phyloP scores from a whole-genome alignment of 345 rosid species.

The Citrus maxima region DNA sequence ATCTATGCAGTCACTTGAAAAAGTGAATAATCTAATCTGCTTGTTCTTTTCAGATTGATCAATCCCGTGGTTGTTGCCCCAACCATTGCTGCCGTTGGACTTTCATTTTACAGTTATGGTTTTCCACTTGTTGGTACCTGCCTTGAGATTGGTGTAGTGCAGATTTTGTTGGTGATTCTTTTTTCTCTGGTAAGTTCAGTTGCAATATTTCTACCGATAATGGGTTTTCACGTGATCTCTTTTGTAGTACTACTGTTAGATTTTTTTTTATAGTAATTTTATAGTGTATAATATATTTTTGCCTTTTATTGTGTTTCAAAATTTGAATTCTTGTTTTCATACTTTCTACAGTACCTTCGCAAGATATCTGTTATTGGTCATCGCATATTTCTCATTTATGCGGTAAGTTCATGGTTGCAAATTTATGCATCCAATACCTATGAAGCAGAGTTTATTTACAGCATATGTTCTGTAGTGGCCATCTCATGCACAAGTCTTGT shows the following conservation, averaged over 20 bases:
- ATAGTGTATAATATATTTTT: not conserved
- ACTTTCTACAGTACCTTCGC: constrained; percentile 79
- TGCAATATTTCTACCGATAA: not conserved
- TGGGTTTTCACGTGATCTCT: not conserved
- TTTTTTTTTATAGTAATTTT: not conserved
- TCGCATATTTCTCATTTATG: constrained; percentile 88
- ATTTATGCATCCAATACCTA: not conserved
- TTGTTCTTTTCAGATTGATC: constrained; percentile 56
- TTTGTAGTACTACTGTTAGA: not conserved
- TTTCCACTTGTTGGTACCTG: constrained; percentile 90
- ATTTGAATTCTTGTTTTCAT: constrained; percentile 12
- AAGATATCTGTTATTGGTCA: constrained; percentile 90
- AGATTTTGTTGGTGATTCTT: constrained; percentile 73
- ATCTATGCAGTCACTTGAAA: not conserved
- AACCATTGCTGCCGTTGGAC: constrained; percentile 97
- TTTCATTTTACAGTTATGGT: constrained; percentile 91
- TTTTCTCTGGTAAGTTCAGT: constrained; percentile 86
- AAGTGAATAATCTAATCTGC: constrained; percentile 1
- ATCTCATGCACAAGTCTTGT: not conserved
- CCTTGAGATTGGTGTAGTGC: constrained; percentile 82
- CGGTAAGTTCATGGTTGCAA: constrained; percentile 45
- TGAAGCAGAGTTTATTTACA: not conserved
- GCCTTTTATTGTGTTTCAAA: not conserved
- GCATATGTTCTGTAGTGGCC: not conserved
- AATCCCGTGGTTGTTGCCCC: constrained; percentile 99